Conservation (phyloP, 2,329 filamentous ascomycete species). For the Zalaria sp. region DNA sequence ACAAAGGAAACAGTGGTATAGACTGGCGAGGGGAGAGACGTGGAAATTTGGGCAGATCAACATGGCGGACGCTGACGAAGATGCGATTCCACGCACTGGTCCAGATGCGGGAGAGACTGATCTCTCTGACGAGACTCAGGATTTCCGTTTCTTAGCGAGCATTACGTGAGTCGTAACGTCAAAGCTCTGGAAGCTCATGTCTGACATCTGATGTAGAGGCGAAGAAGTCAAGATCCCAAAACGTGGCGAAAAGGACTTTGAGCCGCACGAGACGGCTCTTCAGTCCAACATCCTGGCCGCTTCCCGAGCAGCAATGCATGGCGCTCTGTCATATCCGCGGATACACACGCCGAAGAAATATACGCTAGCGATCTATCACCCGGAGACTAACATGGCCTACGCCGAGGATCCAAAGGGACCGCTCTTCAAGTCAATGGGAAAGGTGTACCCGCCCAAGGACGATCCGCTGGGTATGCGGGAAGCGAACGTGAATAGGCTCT, state of each 20-base stretch:
- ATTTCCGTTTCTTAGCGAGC: slow-evolving; percentile 59
- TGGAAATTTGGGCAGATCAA: not conserved
- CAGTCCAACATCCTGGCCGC: slow-evolving; percentile 67
- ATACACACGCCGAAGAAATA: slow-evolving; percentile 55
- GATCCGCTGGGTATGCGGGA: slow-evolving; percentile 18
- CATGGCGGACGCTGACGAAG: slow-evolving; percentile 24
- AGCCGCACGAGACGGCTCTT: slow-evolving; percentile 73
- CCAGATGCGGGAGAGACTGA: slow-evolving; percentile 60
- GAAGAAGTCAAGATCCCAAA: slow-evolving; percentile 53
- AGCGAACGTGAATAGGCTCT: slow-evolving; percentile 32
- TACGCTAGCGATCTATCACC: slow-evolving; percentile 60
- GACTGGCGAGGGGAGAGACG: too few species aligned
- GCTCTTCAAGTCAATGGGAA: slow-evolving; percentile 65
- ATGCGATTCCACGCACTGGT: slow-evolving; percentile 26
- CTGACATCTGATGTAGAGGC: slow-evolving; percentile 8
- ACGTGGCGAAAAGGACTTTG: slow-evolving; percentile 94
- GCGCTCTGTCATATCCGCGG: slow-evolving; percentile 65
- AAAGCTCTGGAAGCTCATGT: not conserved
- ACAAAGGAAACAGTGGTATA: too few species aligned
- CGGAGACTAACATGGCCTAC: slow-evolving; percentile 43
- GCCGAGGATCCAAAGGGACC: slow-evolving; percentile 59
- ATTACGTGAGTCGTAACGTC: slow-evolving; percentile 26
- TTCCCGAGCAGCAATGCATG: slow-evolving; percentile 77
- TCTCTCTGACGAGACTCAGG: slow-evolving; percentile 67
- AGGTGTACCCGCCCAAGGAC: slow-evolving; percentile 42